Base-by-base conservation (phyloP, 1,284 basidiomycete species). In the Filobasidium uniguttulatum region DNA sequence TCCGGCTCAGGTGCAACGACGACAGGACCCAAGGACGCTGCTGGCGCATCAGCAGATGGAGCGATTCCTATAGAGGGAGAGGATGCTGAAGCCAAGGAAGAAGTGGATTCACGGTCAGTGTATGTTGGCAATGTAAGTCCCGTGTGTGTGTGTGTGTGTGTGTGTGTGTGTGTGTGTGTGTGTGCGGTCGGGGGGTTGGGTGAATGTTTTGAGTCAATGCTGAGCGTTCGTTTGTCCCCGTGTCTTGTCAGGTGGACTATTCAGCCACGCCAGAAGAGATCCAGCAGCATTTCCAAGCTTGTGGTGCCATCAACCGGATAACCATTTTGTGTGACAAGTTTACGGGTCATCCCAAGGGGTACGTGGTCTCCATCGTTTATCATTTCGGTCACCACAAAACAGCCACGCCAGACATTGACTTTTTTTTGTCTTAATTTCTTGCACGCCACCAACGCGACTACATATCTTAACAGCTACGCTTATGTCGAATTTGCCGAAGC, bases 261-360 rank as follows among this genome's bases (percentile, higher is more conserved):
- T 79, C 82, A 50, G 85, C 93, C 7, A 96, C 94, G 25, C 94
- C 94, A 14, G 94, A 98, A 71, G 94, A 99, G 68, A 90, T 99
- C 51, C 94, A 98, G 71, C 81, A 78, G 37, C 94, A 98, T 69
- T 99, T 99, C 73, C 85, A 90, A 65, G 82, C 90, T 23, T 97
- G 91, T 65, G 94, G 94, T 5, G 91, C 86, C 19, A 98, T 99
- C 70, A 98, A 99, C 73, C 81, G 94, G 60, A 90, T 99, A 45
- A 99, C 94, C 0, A 99, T 99, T 62, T 79, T 98, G 23, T 98
- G 94, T 70, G 94, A 99, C 77, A 98, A 98, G 73, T 98, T 96
- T 69, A 97, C 93, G 15, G 94, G 94, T 38, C 93, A 97, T 74
- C 93, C 94, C 35, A 98, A 97, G 80, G 94, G 93, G 87, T 91